Conservation (phyloP, 371 early-diverging fungal species). For the Rhizomucor miehei region DNA sequence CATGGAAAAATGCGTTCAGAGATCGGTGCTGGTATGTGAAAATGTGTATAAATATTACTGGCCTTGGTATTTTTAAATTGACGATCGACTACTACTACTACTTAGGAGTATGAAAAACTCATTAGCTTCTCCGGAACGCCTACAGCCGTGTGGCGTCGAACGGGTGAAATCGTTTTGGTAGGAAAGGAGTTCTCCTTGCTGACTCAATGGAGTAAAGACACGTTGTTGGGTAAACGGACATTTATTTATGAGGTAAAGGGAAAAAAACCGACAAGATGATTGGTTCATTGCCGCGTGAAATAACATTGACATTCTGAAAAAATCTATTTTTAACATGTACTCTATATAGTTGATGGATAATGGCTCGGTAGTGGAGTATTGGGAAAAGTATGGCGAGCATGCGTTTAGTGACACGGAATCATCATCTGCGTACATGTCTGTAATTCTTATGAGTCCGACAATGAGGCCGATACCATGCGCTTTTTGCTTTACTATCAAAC, state of each 20-base stretch:
- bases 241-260: constrained; percentile 66
- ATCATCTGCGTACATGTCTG: constrained; percentile 77
- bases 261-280: background rate
- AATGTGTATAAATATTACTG: background rate
- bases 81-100: background rate
- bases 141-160: constrained; percentile 86
- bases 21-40: constrained; percentile 64
- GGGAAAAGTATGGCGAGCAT: constrained; percentile 87
- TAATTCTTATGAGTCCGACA: constrained; percentile 69
- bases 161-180: constrained; percentile 83
- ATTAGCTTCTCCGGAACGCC: constrained; percentile 85
- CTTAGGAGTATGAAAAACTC: constrained; percentile 80
- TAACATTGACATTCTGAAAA: too few relatives aligned
- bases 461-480: constrained; percentile 75
- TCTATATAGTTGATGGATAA: constrained; percentile 81
- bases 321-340: constrained; percentile 10
- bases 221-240: constrained; percentile 62
- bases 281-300: too few relatives aligned
- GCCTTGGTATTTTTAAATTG: background rate
- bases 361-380: constrained; percentile 85
- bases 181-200: constrained; percentile 85
- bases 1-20: constrained; percentile 92
- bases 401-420: constrained; percentile 83
- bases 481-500: constrained; percentile 89
- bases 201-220: constrained; percentile 77